Conservation (phyloP, 345 rosid genomes). For the Lepidium sativum region DNA sequence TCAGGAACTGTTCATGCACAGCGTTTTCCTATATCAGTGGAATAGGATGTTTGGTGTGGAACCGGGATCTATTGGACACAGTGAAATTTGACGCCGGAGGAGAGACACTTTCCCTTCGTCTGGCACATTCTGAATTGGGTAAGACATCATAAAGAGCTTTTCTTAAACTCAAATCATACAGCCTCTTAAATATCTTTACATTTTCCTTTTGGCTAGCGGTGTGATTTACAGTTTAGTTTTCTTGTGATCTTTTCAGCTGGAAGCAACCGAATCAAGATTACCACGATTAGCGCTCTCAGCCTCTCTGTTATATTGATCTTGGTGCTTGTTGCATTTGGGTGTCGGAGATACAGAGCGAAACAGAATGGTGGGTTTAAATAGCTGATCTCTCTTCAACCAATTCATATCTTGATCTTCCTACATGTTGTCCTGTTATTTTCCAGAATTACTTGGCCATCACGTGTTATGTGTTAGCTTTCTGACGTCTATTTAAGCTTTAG, state of each 20-base stretch:
- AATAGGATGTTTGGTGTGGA: constrained; percentile 61
- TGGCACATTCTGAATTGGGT: constrained; percentile 58
- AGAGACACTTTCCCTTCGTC: constrained; percentile 36
- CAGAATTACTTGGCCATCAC: neutral
- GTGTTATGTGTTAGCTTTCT: neutral
- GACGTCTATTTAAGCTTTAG: neutral
- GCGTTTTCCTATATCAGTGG: constrained; percentile 38
- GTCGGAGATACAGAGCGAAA: constrained; percentile 23
- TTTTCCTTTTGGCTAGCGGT: neutral
- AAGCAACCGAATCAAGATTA: constrained; percentile 14
- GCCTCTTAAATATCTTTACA: neutral
- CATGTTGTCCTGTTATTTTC: neutral
- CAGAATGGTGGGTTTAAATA: constrained; percentile 3
- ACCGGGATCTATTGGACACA: constrained; percentile 41
- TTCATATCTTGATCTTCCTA: neutral
- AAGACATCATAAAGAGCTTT: constrained; percentile 4
- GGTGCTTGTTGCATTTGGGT: constrained; percentile 9
- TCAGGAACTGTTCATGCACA: constrained; percentile 49
- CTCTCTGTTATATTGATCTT: constrained; percentile 12
- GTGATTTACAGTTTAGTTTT: constrained; percentile 5
- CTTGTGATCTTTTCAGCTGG: constrained; percentile 18
- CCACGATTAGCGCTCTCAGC: constrained; percentile 8
- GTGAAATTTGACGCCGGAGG: constrained; percentile 35
- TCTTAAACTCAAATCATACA: neutral
- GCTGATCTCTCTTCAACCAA: neutral